These are phyloP conservation scores for Mycena maculata DNA, from an alignment of 768 basidiomycete species.

Conservation along the genomic window DNA sequence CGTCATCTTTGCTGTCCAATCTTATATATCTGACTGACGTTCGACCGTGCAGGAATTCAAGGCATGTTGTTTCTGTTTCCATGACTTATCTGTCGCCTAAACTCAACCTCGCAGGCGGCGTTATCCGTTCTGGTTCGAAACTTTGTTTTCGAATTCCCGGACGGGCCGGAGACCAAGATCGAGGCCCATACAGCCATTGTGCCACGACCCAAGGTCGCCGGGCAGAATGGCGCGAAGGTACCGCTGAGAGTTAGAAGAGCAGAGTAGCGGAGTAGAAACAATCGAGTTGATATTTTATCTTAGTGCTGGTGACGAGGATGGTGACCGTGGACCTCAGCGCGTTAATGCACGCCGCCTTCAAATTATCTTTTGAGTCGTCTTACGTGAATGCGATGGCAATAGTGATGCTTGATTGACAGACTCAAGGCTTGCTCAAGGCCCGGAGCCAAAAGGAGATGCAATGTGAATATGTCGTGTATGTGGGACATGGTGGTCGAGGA, in stretches of 20 bases:
- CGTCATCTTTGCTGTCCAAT: too few species aligned
- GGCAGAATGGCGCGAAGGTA: slow-evolving; percentile 46
- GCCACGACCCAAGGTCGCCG: slow-evolving; percentile 52
- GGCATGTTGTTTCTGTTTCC: too few species aligned
- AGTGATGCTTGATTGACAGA: background rate
- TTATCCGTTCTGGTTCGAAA: slow-evolving; percentile 58
- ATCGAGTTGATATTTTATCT: too few species aligned
- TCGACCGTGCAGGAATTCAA: too few species aligned
- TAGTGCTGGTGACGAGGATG: too few species aligned
- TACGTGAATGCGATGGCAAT: too few species aligned
- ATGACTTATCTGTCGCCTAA: background rate
- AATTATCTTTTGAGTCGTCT: too few species aligned
- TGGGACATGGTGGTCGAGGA: background rate
- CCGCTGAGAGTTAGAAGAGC: slow-evolving; percentile 50
- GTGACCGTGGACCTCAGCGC: too few species aligned
- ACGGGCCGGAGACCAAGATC: slow-evolving; percentile 54
- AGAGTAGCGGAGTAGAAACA: too few species aligned
- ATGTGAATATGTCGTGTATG: background rate
- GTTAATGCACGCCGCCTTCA: too few species aligned
- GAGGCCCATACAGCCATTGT: slow-evolving; percentile 49
- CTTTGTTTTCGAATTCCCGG: slow-evolving; percentile 55
- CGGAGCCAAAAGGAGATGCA: slow-evolving; percentile 16
- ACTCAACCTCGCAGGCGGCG: slow-evolving; percentile 46
- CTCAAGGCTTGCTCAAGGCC: too few species aligned
- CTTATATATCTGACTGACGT: too few species aligned